A percentile compares a stretch with the other conserved stretches of the same genome.
phyloP scores from a whole-genome alignment of 192 early-diverging fungal species.

The Entomortierella beljakovae region DNA sequence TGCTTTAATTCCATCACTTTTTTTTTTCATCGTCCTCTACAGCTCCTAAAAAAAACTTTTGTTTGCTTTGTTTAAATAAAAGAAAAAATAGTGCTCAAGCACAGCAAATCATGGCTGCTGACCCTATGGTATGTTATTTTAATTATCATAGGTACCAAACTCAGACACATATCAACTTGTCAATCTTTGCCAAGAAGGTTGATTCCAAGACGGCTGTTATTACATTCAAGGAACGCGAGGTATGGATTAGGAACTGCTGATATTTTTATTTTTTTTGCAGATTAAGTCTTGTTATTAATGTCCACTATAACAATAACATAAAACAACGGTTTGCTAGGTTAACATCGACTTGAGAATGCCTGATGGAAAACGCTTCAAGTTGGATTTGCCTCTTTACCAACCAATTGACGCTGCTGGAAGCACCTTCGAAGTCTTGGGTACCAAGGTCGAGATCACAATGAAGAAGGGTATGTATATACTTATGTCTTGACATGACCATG shows the following conservation, averaged over 20 bases:
- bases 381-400: conserved; percentile 76
- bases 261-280: background rate
- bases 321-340: conserved; percentile 43
- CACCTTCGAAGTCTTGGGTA: conserved; percentile 74
- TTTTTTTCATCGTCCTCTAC: too few relatives aligned
- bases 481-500: too few relatives aligned
- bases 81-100: too few relatives aligned
- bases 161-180: conserved; percentile 82
- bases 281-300: too few relatives aligned
- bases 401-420: conserved; percentile 77
- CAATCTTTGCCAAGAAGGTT: conserved; percentile 94
- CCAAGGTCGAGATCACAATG: conserved; percentile 83
- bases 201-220: conserved; percentile 77
- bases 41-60: too few relatives aligned
- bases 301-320: too few relatives aligned
- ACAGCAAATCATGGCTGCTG: too few relatives aligned
- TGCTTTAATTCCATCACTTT: too few relatives aligned
- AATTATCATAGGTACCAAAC: conserved; percentile 83
- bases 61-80: too few relatives aligned
- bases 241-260: conserved; percentile 13
- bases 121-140: too few relatives aligned
- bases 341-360: conserved; percentile 83
- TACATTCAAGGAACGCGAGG: conserved; percentile 71
- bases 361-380: conserved; percentile 79
- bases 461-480: conserved; percentile 69